Conservation (phyloP, 495 filamentous ascomycete species). For the Hypoxylon intermedium region DNA sequence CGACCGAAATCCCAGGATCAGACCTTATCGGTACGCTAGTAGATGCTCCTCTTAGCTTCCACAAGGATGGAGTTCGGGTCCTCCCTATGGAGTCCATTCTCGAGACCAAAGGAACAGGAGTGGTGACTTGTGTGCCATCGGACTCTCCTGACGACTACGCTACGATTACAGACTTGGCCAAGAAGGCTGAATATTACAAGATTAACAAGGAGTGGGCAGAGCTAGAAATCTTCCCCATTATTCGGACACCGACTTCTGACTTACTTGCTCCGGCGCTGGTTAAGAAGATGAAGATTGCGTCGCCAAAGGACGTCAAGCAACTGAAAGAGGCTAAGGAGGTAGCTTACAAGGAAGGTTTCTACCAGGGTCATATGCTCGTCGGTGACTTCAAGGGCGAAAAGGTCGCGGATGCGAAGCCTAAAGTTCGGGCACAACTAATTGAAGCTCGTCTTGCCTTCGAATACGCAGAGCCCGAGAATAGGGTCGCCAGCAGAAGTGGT, state of each 20-base stretch:
- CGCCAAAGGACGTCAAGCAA: constrained; percentile 89
- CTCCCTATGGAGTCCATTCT: constrained; percentile 95
- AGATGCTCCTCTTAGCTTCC: constrained; percentile 87
- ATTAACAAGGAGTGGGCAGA: constrained; percentile 98
- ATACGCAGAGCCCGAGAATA: constrained; percentile 91
- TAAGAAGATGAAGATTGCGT: constrained; percentile 93
- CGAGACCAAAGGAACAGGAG: constrained; percentile 91
- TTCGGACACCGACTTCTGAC: constrained; percentile 86
- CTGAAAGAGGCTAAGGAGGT: constrained; percentile 93
- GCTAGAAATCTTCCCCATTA: constrained; percentile 84
- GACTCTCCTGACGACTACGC: constrained; percentile 97
- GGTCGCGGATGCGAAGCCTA: constrained; percentile 84
- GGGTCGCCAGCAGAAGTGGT: constrained; percentile 82
- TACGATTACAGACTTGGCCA: constrained; percentile 83
- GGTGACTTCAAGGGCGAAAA: constrained; percentile 89
- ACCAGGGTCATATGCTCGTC: constrained; percentile 88
- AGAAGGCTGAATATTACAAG: constrained; percentile 96
- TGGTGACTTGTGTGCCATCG: constrained; percentile 93
- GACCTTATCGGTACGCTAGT: constrained; percentile 85
- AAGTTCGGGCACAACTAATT: constrained; percentile 80
- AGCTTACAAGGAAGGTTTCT: constrained; percentile 97
- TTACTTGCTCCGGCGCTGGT: constrained; percentile 82
- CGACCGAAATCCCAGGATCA: constrained; percentile 75
- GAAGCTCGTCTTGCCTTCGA: constrained; percentile 82
- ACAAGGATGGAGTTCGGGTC: constrained; percentile 77